Evolutionary conservation across 1,139 yeast genomes (phyloP), one percentile per base, ranked within the genome.

Genomic region (Scheffersomyces cryptocercus): DNA sequence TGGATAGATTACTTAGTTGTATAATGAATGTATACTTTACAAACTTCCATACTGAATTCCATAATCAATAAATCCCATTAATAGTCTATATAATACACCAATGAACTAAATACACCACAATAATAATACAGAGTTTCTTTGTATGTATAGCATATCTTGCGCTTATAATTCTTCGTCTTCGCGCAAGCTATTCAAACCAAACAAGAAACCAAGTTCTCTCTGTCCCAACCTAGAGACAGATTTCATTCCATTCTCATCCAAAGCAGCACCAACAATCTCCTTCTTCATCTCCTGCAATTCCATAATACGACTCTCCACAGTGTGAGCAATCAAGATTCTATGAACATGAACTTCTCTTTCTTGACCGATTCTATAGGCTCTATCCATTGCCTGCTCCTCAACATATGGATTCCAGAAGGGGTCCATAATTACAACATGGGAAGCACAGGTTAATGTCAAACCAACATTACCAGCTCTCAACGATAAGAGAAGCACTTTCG

Each of bases 321-420:
- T 83, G 35, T 78, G 75, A 32, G 70, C 62, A 40, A 85, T 78
- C 56, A 87, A 75, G 15, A 91, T 66, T 52, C 89, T 75, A 62
- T 90, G 85, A 20, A 91, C 88, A 51, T 65, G 70, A 11, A 91
- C 98, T 36, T 83, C 84, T 44, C 81, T 73, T 29, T 79, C 77
- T 65, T 91, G 99, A 5, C 97, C 97, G 52, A 91, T 88, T 63
- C 99, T 79, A 66, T 93, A 93, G 5, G 95, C 95, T 52, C 99
- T 80, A 62, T 89, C 97, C 79, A 88, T 89, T 0, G 98, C 98
- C 66, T 91, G 98, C 38, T 88, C 96, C 64, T 91, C 98, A 3
- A 91, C 96, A 63, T 78, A 91, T 1, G 97, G 98, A 59, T 91
- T 91, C 98, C 98, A 91, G 61, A 89, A 91, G 12, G 97, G 97